phyloP scores from a whole-genome alignment of 2,329 filamentous ascomycete genomes.

The Colletotrichum cuscutae region DNA sequence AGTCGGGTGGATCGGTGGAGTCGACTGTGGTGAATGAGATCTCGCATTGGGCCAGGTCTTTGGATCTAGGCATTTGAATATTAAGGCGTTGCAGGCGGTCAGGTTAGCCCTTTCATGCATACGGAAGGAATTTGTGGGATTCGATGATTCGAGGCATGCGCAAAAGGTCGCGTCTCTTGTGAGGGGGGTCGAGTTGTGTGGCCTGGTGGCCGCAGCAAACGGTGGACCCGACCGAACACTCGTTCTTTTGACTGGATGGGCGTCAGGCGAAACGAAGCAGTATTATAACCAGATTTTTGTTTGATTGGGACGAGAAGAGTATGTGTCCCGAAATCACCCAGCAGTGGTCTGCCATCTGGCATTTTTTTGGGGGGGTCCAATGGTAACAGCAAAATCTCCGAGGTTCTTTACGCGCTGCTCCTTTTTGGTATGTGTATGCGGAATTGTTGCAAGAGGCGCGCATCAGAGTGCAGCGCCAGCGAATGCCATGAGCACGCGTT shows the following conservation, averaged over 20 bases:
- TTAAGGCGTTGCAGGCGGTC: conserved; percentile 15
- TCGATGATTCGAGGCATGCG: conserved; percentile 30
- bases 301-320: conserved; percentile 25
- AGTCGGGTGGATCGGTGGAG: conserved; percentile 10
- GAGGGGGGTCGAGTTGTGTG: conserved; percentile 27
- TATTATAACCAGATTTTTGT: conserved; percentile 12
- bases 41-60: conserved; percentile 29
- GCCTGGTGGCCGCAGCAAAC: conserved; percentile 29
- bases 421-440: conserved; percentile 30
- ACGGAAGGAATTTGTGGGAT: conserved; percentile 30
- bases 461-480: conserved; percentile 9
- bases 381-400: conserved; percentile 44
- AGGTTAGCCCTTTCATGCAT: conserved; percentile 24
- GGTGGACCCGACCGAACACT: conserved; percentile 23
- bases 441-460: conserved; percentile 14
- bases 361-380: conserved; percentile 43
- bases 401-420: conserved; percentile 31
- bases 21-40: conserved; percentile 14
- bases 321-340: conserved; percentile 48
- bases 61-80: conserved; percentile 16
- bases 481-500: conserved; percentile 21
- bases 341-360: conserved; percentile 60
- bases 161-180: conserved; percentile 10
- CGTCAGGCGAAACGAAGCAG: conserved; percentile 13
- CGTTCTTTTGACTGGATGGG: conserved; percentile 25